Evolutionary conservation across 805 yeast species (phyloP).

Genomic region (Pichia phayaonensis): DNA sequence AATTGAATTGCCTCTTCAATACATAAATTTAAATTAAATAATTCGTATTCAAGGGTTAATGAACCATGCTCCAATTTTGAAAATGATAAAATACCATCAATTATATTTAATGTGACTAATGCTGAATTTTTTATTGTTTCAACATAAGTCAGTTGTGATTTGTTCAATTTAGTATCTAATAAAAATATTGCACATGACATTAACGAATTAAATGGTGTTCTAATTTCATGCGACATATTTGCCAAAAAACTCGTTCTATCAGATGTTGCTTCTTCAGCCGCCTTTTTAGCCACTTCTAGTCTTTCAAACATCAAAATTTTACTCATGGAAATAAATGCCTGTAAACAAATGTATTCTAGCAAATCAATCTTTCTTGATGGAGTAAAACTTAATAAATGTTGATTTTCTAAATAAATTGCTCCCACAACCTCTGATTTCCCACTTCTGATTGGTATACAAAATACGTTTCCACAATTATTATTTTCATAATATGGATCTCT

Average conservation of each 20-base stretch:
- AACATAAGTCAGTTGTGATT: constrained; percentile 41
- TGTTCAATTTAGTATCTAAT: constrained; percentile 38
- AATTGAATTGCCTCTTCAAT: constrained; percentile 41
- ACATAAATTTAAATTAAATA: constrained; percentile 38
- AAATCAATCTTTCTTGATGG: constrained; percentile 33
- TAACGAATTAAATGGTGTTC: constrained; percentile 49
- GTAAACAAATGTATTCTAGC: constrained; percentile 38
- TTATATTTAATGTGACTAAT: constrained; percentile 42
- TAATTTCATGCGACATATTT: constrained; percentile 51
- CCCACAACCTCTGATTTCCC: constrained; percentile 35
- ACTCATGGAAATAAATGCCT: constrained; percentile 44
- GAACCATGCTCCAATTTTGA: constrained; percentile 51
- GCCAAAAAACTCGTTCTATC: constrained; percentile 47
- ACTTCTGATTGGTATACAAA: constrained; percentile 40
- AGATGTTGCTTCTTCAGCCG: constrained; percentile 48
- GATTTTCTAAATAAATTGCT: constrained; percentile 37
- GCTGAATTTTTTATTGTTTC: constrained; percentile 45
- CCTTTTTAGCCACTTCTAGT: constrained; percentile 43
- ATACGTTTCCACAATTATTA: constrained; percentile 28
- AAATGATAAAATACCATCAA: constrained; percentile 47
- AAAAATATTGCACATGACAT: constrained; percentile 42
- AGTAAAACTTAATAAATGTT: constrained; percentile 16
- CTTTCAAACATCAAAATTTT: constrained; percentile 40
- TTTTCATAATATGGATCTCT: constrained; percentile 34
- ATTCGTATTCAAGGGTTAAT: constrained; percentile 35